A percentile compares a stretch with the other conserved stretches of the same genome.
phyloP scores from a whole-genome alignment of 2,329 filamentous ascomycete species.

The Knufia petricola region DNA sequence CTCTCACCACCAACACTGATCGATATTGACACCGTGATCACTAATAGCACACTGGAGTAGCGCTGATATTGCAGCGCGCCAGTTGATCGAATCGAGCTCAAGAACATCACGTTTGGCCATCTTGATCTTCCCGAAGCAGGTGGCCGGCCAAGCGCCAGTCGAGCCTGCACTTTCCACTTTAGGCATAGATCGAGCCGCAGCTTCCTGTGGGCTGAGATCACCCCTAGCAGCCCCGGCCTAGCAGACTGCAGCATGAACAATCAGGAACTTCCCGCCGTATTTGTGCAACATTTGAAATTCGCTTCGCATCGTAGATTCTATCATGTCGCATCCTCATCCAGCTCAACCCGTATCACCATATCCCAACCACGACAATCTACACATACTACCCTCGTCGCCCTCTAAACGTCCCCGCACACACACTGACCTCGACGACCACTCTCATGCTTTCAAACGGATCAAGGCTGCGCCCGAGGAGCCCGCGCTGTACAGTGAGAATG shows the following conservation, averaged over 20 bases:
- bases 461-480: constrained; percentile 21
- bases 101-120: too few relatives aligned
- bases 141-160: too few relatives aligned
- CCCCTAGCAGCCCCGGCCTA: not conserved
- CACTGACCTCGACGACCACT: constrained; percentile 14
- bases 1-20: too few relatives aligned
- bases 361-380: not conserved
- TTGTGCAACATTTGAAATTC: constrained; percentile 7
- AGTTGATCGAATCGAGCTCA: too few relatives aligned
- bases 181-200: not conserved
- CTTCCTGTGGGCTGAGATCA: not conserved
- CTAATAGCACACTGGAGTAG: too few relatives aligned
- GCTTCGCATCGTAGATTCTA: not conserved
- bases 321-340: not conserved
- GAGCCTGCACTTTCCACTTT: too few relatives aligned
- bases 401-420: constrained; percentile 13
- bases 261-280: constrained; percentile 6
- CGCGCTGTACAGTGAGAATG: constrained; percentile 35
- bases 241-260: not conserved
- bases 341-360: not conserved
- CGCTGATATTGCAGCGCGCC: too few relatives aligned
- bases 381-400: not conserved
- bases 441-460: constrained; percentile 20
- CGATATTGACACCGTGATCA: too few relatives aligned
- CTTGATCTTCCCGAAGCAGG: too few relatives aligned